phyloP scores from a whole-genome alignment of 192 early-diverging fungal genomes.

The Mortierella hygrophila region DNA sequence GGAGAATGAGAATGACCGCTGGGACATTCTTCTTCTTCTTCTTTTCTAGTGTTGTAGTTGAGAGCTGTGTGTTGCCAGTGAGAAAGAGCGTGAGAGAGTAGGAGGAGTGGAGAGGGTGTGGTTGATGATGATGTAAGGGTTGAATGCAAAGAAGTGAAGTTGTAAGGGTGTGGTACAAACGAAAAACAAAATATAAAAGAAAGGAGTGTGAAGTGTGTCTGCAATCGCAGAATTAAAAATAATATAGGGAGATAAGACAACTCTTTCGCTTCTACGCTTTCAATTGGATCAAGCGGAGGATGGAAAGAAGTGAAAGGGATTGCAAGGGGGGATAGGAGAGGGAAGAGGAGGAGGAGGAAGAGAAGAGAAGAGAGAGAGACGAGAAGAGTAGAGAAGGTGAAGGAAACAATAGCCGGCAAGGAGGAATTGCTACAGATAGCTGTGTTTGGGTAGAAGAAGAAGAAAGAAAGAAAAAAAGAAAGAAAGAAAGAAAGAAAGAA shows the following conservation, averaged over 20 bases:
- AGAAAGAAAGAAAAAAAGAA: background rate
- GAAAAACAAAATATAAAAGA: background rate
- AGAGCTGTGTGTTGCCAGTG: too few relatives aligned
- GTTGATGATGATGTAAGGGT: background rate
- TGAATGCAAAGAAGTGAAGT: background rate
- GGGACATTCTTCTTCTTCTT: constrained; percentile 26
- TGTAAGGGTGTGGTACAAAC: background rate
- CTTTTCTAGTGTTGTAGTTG: background rate
- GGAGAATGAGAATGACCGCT: constrained; percentile 30
- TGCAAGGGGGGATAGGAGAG: background rate
- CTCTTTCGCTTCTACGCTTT: background rate
- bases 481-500: background rate
- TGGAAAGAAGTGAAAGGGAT: background rate
- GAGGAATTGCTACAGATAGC: background rate
- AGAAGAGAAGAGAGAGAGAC: background rate
- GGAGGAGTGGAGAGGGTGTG: background rate
- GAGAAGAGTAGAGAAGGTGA: background rate
- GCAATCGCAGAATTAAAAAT: constrained; percentile 4
- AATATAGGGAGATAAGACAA: background rate
- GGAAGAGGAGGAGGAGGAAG: background rate
- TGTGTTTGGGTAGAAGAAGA: background rate
- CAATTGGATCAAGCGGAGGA: background rate
- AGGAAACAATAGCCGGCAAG: background rate
- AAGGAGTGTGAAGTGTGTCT: background rate
- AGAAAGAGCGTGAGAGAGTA: background rate